These are phyloP conservation scores for Kickxella alabastrina DNA, from an alignment of 192 early-diverging fungal species.

Conservation along the genomic window DNA sequence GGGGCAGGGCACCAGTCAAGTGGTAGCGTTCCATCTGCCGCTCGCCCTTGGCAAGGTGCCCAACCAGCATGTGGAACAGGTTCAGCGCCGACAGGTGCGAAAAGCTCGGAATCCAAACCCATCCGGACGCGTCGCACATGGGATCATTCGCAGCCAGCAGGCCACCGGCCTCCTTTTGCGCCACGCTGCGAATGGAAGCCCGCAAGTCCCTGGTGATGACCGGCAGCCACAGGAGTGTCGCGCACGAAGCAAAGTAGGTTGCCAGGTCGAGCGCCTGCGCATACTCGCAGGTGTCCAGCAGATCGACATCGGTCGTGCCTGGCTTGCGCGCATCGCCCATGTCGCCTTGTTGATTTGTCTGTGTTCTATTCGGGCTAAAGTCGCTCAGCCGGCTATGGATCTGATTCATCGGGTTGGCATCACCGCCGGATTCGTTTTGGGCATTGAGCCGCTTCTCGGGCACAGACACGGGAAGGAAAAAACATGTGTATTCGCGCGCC, in stretches of 20 bases:
- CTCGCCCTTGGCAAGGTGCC: constrained; percentile 36
- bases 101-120: constrained; percentile 28
- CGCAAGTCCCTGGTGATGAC: constrained; percentile 8
- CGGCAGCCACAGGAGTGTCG: constrained; percentile 35
- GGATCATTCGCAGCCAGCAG: no score
- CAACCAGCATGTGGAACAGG: constrained; percentile 24
- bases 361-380: constrained; percentile 12
- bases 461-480: constrained; percentile 35
- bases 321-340: constrained; percentile 10
- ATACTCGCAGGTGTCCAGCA: constrained; percentile 30
- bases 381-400: constrained; percentile 32
- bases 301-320: constrained; percentile 10
- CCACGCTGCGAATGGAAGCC: not conserved
- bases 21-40: constrained; percentile 42
- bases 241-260: constrained; percentile 21
- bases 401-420: constrained; percentile 27
- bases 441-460: constrained; percentile 14
- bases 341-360: not conserved
- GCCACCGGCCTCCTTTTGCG: not conserved
- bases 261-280: constrained; percentile 22
- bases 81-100: constrained; percentile 28
- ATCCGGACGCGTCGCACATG: constrained; percentile 5
- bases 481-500: constrained; percentile 32
- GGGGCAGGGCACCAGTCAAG: constrained; percentile 9
- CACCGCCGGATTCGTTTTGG: constrained; percentile 2